Base-by-base conservation (phyloP, 352 stramenopile genomes). In the Pythium rishiriense region DNA sequence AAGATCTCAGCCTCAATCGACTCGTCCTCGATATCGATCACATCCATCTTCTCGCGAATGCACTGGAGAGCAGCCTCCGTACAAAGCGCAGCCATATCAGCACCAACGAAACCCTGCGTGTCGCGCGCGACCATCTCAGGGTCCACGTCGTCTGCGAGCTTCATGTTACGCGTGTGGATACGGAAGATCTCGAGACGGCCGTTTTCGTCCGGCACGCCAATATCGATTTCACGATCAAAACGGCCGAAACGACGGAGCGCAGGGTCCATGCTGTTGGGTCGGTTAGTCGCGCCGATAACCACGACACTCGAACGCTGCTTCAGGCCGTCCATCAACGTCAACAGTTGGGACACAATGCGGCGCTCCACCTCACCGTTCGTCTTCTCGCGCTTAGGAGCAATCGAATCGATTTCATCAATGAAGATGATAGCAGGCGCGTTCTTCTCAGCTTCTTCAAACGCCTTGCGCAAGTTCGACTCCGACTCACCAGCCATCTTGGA, bases 401-500 rank as follows among this genome's bases (percentile, higher is more conserved):
- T 93, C 15, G 97, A 99, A 74, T 99, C 98, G 68, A 99, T 99
- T 65, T 99, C 98, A 81, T 99, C 98, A 75, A 99, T 99, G 71
- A 99, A 99, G 67, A 99, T 99, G 74, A 99, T 99, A n/a, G 97
- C 92, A 22, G 98, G 98, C 3, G 97, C 96, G 75, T 99, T 99
- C 87, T 99, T 99, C 81, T 99, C 97, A 0, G 97, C 97, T 75
- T 99, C 96, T 70, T 99, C 96, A 64, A 99, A 99, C 10, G 97
- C 97, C 75, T 99, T 98, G 42, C 97, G 88, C 55, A 97, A 53
- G 75, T 98, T 98, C 58, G 74, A 92, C 68, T 98, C 92, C 0
- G 81, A 96, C 69, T 98, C 94, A 49, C 94, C 94, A 2, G 91
- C 89, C 92, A 98, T 98, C 77, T 99, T 99, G 35, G 88, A 98